Evolutionary conservation across 1,284 basidiomycete genomes (phyloP).

Genomic region (Cerioporus squamosus): DNA sequence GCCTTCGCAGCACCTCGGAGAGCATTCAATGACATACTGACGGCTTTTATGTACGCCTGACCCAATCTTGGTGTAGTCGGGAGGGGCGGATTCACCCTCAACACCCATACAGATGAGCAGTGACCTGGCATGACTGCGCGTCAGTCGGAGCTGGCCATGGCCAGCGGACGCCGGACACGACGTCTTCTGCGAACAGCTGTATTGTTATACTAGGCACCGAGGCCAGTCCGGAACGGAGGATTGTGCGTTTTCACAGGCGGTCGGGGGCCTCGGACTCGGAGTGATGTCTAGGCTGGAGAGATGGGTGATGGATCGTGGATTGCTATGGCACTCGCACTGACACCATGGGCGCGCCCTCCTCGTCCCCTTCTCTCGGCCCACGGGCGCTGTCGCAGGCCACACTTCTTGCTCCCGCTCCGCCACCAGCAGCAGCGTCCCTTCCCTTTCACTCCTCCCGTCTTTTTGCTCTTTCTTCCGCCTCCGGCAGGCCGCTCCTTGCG

Average conservation of each 20-base stretch:
- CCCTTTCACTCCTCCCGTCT: neutral
- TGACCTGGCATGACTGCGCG: too few relatives aligned
- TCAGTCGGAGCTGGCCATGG: neutral
- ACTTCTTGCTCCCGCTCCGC: constrained; percentile 7
- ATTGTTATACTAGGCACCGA: too few relatives aligned
- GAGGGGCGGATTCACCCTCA: too few relatives aligned
- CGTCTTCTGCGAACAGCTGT: neutral
- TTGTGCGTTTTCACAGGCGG: neutral
- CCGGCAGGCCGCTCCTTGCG: constrained; percentile 20
- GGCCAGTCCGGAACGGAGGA: constrained; percentile 1
- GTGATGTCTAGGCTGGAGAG: neutral
- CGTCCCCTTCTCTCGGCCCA: neutral
- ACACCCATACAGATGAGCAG: too few relatives aligned
- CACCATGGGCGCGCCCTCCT: neutral
- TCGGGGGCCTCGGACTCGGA: constrained; percentile 11
- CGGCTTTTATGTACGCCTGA: too few relatives aligned
- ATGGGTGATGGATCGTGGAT: constrained; percentile 14
- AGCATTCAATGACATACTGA: too few relatives aligned
- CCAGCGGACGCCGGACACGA: too few relatives aligned
- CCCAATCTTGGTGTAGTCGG: too few relatives aligned
- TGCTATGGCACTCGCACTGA: constrained; percentile 18
- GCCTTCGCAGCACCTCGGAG: too few relatives aligned
- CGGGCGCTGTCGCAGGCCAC: neutral
- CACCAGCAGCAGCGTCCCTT: constrained; percentile 3
- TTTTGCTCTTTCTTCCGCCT: constrained; percentile 14